phyloP scores from a whole-genome alignment of 306 rosid genomes.

The Fragaria vesca region DNA sequence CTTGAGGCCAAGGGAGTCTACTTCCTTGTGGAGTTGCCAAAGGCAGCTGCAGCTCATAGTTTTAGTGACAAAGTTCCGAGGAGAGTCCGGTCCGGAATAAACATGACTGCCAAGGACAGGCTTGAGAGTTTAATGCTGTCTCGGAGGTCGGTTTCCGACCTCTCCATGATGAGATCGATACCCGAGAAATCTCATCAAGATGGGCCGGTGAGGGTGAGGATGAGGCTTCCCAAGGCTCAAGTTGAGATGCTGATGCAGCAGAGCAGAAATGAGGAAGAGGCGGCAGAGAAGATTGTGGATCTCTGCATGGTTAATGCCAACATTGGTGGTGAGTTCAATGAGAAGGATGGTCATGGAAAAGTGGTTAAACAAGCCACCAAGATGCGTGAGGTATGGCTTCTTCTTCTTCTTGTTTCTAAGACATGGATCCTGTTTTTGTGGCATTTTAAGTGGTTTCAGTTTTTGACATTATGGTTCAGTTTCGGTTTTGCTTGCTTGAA shows the following conservation, averaged over 20 bases:
- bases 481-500: background rate
- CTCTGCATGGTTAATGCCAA: slow-evolving; percentile 43
- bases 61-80: slow-evolving; percentile 30
- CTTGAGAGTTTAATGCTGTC: slow-evolving; percentile 73
- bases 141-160: slow-evolving; percentile 70
- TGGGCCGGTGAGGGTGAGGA: slow-evolving; percentile 47
- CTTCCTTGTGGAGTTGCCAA: slow-evolving; percentile 75
- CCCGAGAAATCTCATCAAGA: slow-evolving; percentile 15
- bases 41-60: background rate
- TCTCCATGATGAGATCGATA: slow-evolving; percentile 46
- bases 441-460: background rate
- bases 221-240: slow-evolving; percentile 68
- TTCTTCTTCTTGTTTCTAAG: background rate
- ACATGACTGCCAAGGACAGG: slow-evolving; percentile 85
- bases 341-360: slow-evolving; percentile 21
- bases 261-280: slow-evolving; percentile 60
- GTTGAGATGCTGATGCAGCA: slow-evolving; percentile 72
- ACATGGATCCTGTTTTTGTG: slow-evolving; percentile 2
- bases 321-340: slow-evolving; percentile 13
- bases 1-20: slow-evolving; percentile 60
- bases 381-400: slow-evolving; percentile 52
- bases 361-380: slow-evolving; percentile 23
- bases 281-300: slow-evolving; percentile 63
- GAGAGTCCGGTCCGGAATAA: slow-evolving; percentile 76
- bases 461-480: background rate